phyloP scores from a whole-genome alignment of 2,329 filamentous ascomycete species.

The Phoma sp. region DNA sequence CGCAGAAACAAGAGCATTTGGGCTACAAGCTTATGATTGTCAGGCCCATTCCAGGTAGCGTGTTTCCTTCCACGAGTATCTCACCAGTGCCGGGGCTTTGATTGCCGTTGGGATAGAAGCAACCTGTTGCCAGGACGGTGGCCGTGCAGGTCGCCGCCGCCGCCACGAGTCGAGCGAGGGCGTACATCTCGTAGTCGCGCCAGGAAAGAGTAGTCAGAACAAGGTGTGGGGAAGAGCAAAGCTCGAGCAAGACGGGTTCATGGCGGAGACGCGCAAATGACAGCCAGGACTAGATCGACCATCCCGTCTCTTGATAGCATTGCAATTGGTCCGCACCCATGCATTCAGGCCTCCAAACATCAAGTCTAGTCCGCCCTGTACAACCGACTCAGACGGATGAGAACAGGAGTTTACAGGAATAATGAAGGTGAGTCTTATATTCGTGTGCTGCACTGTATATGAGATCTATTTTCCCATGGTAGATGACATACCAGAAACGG shows the following conservation, averaged over 20 bases:
- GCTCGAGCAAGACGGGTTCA: background rate
- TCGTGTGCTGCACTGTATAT: too few relatives aligned
- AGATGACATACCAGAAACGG: too few relatives aligned
- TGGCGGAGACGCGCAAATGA: background rate
- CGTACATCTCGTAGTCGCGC: background rate
- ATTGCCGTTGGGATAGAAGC: constrained; percentile 26
- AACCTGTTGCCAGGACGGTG: constrained; percentile 15
- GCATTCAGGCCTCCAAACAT: background rate
- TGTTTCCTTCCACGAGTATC: too few relatives aligned
- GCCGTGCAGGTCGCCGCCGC: constrained; percentile 4
- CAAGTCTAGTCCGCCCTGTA: background rate
- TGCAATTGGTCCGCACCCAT: background rate
- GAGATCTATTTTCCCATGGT: too few relatives aligned
- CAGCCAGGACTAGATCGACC: constrained; percentile 2
- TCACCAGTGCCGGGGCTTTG: background rate
- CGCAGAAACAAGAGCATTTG: constrained; percentile 26
- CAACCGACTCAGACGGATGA: background rate
- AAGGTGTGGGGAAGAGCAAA: constrained; percentile 7
- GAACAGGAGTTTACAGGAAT: too few relatives aligned
- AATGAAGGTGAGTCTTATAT: too few relatives aligned
- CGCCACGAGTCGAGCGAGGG: constrained; percentile 1
- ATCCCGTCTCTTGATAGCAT: constrained; percentile 7
- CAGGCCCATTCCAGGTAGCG: too few relatives aligned
- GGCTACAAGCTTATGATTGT: constrained; percentile 16
- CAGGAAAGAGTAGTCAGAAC: background rate